These are phyloP conservation scores for Saccharomycopsis hybrid DNA, from an alignment of 1,139 yeast species.

Conservation along the genomic window DNA sequence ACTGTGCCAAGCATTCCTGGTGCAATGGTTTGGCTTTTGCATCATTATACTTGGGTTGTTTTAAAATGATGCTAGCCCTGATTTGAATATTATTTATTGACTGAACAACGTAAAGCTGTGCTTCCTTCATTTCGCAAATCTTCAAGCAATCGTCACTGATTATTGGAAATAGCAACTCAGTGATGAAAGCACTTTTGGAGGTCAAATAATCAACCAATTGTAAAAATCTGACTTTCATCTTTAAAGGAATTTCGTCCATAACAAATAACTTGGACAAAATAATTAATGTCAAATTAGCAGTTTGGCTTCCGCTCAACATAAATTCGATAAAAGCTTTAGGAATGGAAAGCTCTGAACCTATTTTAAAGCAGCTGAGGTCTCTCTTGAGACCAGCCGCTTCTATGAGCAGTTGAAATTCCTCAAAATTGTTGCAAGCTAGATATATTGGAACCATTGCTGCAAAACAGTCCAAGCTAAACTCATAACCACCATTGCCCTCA, in stretches of 20 bases:
- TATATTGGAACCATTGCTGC: slow-evolving; percentile 5
- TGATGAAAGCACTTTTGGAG: background rate
- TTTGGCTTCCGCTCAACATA: background rate
- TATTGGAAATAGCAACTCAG: slow-evolving; percentile 12
- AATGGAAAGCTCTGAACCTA: background rate
- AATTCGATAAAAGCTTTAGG: slow-evolving; percentile 8
- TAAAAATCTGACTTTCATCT: slow-evolving; percentile 4
- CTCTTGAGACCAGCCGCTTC: slow-evolving; percentile 5
- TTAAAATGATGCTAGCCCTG: background rate
- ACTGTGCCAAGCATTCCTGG: too few relatives aligned
- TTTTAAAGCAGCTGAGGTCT: background rate
- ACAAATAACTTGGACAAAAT: slow-evolving; percentile 4
- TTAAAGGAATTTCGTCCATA: background rate
- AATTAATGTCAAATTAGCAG: slow-evolving; percentile 1
- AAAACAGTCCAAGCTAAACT: slow-evolving; percentile 1
- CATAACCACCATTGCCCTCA: background rate
- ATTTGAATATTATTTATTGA: slow-evolving; percentile 7
- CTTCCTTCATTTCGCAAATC: background rate
- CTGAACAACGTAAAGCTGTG: slow-evolving; percentile 1
- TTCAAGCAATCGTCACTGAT: slow-evolving; percentile 8
- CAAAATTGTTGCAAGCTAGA: background rate
- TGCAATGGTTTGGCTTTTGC: too few relatives aligned
- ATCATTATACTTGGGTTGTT: too few relatives aligned
- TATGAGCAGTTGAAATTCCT: slow-evolving; percentile 1
- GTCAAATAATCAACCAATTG: slow-evolving; percentile 5